Conservation (phyloP, 148 eudicot genomes). For the Polygonum aviculare region DNA sequence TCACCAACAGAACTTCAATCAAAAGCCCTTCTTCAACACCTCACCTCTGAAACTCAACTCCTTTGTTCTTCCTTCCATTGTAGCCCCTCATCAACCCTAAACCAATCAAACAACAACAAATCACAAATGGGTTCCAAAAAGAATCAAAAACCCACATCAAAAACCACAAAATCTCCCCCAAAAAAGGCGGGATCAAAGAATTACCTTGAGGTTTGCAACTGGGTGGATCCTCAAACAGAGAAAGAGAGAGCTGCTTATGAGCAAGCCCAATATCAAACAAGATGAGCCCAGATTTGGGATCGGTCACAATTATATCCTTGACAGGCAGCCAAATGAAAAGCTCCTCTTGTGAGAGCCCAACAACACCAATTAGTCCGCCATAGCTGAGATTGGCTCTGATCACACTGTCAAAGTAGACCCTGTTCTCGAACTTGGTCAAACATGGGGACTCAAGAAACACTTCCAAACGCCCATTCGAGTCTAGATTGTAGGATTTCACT, state of each 20-base stretch:
- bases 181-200: neutral
- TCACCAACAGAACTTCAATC: neutral
- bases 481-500: slow-evolving; percentile 45
- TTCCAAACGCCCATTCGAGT: slow-evolving; percentile 40
- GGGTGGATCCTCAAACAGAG: slow-evolving; percentile 81
- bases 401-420: slow-evolving; percentile 62
- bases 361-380: slow-evolving; percentile 50
- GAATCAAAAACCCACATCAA: neutral
- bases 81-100: slow-evolving; percentile 23
- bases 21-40: neutral
- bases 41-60: slow-evolving; percentile 38
- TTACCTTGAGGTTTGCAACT: slow-evolving; percentile 48
- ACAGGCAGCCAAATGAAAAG: slow-evolving; percentile 77
- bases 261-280: slow-evolving; percentile 79
- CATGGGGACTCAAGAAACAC: slow-evolving; percentile 57
- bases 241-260: slow-evolving; percentile 67
- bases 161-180: neutral
- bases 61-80: slow-evolving; percentile 28
- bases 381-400: slow-evolving; percentile 60
- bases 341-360: slow-evolving; percentile 71
- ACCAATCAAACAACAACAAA: neutral
- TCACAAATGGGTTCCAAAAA: neutral
- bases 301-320: slow-evolving; percentile 54
- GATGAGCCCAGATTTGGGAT: slow-evolving; percentile 68
- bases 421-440: slow-evolving; percentile 59